Conservation (phyloP, 2,329 filamentous ascomycete genomes). For the Nemania diffusa region DNA sequence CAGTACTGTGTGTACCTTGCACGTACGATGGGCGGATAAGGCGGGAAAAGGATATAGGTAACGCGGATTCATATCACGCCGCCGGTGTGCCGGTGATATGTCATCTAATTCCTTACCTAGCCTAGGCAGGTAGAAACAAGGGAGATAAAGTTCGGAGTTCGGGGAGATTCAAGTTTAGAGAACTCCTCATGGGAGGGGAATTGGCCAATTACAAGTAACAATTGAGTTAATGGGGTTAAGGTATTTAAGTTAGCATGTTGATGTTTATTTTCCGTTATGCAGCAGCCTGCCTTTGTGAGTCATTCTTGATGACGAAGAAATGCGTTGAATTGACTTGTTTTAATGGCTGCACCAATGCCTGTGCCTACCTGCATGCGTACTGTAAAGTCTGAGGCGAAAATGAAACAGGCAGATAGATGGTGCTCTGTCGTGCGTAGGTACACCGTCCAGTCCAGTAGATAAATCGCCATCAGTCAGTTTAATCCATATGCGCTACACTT, state of each 20-base stretch:
- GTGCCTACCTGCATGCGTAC: background rate
- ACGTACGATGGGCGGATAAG: conserved; percentile 22
- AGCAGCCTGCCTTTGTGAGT: conserved; percentile 40
- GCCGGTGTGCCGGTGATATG: background rate
- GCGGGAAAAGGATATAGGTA: conserved; percentile 27
- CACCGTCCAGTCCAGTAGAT: too few relatives aligned
- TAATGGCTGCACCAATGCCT: too few relatives aligned
- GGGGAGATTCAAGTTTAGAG: conserved; percentile 11
- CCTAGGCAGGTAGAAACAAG: conserved; percentile 10
- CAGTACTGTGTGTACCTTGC: background rate
- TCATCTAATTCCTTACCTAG: background rate
- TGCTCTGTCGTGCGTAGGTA: too few relatives aligned
- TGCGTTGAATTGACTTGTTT: conserved; percentile 23
- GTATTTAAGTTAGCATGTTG: conserved; percentile 22
- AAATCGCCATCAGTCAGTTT: conserved; percentile 1
- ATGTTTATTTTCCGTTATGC: conserved; percentile 23
- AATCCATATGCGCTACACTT: conserved; percentile 28
- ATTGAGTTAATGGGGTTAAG: conserved; percentile 36
- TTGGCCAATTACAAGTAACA: conserved; percentile 42
- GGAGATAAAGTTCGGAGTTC: conserved; percentile 23
- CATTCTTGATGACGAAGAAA: conserved; percentile 39
- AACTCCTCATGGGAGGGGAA: conserved; percentile 28
- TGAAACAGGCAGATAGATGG: conserved; percentile 14
- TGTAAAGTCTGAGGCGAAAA: conserved; percentile 25
- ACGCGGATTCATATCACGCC: background rate